A percentile compares a stretch with the other conserved stretches of the same genome.
Conservation (phyloP, 2,329 filamentous ascomycete genomes). For the Esteya vermicola region DNA sequence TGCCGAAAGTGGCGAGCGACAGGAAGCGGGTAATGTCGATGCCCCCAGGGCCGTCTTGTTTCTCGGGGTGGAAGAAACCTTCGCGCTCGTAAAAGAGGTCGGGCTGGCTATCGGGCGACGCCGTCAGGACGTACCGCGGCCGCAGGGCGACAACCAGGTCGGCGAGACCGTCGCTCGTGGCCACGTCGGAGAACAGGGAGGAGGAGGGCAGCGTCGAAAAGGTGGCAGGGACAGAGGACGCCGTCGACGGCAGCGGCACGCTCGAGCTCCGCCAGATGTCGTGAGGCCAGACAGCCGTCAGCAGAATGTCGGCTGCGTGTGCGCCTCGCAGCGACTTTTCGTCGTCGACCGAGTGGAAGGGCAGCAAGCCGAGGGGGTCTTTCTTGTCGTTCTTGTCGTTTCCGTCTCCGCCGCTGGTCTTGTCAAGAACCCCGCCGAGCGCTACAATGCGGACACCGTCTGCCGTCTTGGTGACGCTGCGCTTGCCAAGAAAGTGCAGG, state of each 20-base stretch:
- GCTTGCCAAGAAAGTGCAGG: constrained; percentile 77
- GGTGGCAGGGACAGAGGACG: constrained; percentile 20
- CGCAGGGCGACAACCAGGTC: constrained; percentile 67
- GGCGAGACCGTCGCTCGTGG: constrained; percentile 56
- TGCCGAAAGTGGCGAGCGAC: constrained; percentile 68
- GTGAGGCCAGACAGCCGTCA: constrained; percentile 78
- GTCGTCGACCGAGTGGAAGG: constrained; percentile 65
- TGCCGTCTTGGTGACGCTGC: constrained; percentile 74
- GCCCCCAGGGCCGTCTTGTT: constrained; percentile 28
- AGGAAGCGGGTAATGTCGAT: constrained; percentile 71
- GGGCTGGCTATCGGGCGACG: constrained; percentile 28
- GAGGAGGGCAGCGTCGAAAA: too few species aligned
- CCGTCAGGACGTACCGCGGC: constrained; percentile 73
- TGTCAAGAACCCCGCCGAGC: constrained; percentile 54
- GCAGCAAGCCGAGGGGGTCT: too few species aligned
- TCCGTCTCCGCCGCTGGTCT: constrained; percentile 32
- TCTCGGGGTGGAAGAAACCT: constrained; percentile 62
- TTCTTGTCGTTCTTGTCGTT: constrained; percentile 61
- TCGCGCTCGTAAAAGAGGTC: constrained; percentile 72
- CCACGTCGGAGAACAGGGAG: too few species aligned
- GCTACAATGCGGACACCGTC: constrained; percentile 82
- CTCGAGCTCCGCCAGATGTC: constrained; percentile 57
- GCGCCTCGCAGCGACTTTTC: constrained; percentile 62
- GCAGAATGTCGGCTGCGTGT: constrained; percentile 68
- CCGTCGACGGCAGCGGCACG: constrained; percentile 40